Evolutionary conservation across 2,329 filamentous ascomycete genomes (phyloP), one percentile per base, ranked within the genome.

Genomic region (Boeremia exigua): DNA sequence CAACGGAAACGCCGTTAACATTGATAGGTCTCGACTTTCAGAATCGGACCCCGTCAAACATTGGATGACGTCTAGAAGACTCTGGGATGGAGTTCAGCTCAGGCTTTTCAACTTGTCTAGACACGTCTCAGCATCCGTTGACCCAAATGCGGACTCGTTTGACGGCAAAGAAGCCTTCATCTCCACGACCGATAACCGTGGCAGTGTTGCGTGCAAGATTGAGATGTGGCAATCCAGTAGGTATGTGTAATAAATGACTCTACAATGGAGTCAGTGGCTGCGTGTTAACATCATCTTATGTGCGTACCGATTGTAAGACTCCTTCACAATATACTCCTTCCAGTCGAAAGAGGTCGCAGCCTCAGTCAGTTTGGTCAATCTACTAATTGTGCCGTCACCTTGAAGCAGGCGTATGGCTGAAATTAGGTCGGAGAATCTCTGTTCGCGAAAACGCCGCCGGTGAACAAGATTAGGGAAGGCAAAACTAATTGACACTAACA

Each of bases 181-280:
- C 23, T 53, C 50, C 19, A 37, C 12, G 6, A 53, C 23, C 2
- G 50, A 29, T n/a, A 53, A 34, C 6, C 43, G 42, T 1, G 50
- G 50, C 3, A 42, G 23, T 7, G 23, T 46, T 6, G 43, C 43
- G 17, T 42, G 45, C 1, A 42, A 29, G 8, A 27, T 34, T n/a
- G 50, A 47, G 17, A 47, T 36, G 23, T 53, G 50, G 12, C 34
- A 47, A 10, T 53, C 50, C 6, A 53, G 37, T n/a, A 53, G 14
- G 15, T 53, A 47, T 27, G 34, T 34, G 11, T 53, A 53, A 10
- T 53, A 47, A 2, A 30, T 33, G 11, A 42, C 36, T 4, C 43
- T 53, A 14, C 7, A 17, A 7, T 6, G 8, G 3, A 6, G 9
- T 40, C n/a, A 46, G 34, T 10, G 15, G n/a, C 11, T 6, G 8